These are phyloP conservation scores for Clonostachys chloroleuca DNA, from an alignment of 2,329 filamentous ascomycete genomes.

Conservation along the genomic window DNA sequence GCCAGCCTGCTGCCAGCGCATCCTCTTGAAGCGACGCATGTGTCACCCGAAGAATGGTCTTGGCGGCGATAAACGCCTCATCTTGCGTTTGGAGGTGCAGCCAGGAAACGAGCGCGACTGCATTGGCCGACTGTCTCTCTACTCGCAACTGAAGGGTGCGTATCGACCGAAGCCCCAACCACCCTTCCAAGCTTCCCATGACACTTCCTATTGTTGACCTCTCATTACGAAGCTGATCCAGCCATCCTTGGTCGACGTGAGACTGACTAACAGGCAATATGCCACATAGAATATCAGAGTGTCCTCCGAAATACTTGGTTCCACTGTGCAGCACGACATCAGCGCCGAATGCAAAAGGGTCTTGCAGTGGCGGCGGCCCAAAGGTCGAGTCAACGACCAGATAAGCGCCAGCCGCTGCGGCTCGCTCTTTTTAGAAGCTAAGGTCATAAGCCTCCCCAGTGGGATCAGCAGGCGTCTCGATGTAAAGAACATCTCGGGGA, in stretches of 20 bases:
- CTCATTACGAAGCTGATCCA: slow-evolving; percentile 59
- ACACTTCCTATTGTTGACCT: slow-evolving; percentile 75
- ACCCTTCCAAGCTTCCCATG: slow-evolving; percentile 86
- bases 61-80: slow-evolving; percentile 26
- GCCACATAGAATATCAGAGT: slow-evolving; percentile 90
- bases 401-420: slow-evolving; percentile 67
- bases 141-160: slow-evolving; percentile 84
- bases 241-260: slow-evolving; percentile 50
- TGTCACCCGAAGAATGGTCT: slow-evolving; percentile 54
- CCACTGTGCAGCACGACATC: slow-evolving; percentile 90
- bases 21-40: slow-evolving; percentile 80
- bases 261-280: slow-evolving; percentile 63
- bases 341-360: slow-evolving; percentile 77
- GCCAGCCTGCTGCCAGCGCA: slow-evolving; percentile 59
- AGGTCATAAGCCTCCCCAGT: slow-evolving; percentile 78
- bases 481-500: slow-evolving; percentile 78
- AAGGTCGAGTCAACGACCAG: slow-evolving; percentile 90
- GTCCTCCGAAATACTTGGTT: slow-evolving; percentile 94
- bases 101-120: slow-evolving; percentile 68
- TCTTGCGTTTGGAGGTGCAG: slow-evolving; percentile 27
- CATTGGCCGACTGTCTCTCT: slow-evolving; percentile 67
- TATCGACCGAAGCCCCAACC: slow-evolving; percentile 83
- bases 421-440: slow-evolving; percentile 64
- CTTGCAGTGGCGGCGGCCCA: slow-evolving; percentile 81
- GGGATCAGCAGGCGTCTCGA: slow-evolving; percentile 93